Evolutionary conservation across 1,284 basidiomycete genomes (phyloP), one percentile per base, ranked within the genome.

Genomic region (Microbotryum saponariae): DNA sequence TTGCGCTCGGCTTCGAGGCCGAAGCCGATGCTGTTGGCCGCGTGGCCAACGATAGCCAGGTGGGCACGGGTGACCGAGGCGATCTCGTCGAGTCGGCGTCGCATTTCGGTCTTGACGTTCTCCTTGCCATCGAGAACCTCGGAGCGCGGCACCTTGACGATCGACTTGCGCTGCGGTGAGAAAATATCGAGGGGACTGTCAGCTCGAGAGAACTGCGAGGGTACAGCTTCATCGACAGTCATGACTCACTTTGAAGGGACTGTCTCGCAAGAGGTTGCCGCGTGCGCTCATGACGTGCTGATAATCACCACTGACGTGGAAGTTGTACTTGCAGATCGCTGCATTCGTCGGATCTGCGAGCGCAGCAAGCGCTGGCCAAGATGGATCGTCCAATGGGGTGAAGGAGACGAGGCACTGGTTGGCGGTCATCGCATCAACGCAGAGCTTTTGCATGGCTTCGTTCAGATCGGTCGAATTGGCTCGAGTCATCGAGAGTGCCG

Each of bases 1-100:
- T 89, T 86, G 60, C 91, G 82, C 75, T 97, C 92, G 1, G 90
- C 89, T 79, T 97, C 93, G 45, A 97, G 82, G 4, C 92, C 91
- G 21, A 86, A 69, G 10, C 70, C 69, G 52, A 71, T 69, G 20
- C 63, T 60, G 25, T 64, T 70, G 21, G 56, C 61, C 6, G 64
- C 75, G n/a, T 74, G 70, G 55, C 76, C 78, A 47, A 77, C 72
- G 67, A 97, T 89, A 18, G 90, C 85, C 68, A 98, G 90, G 75
- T 89, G 86, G 8, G 92, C 90, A 61, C 84, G 80, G 9, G 91
- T 93, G 72, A 88, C 85, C 1, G 85, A 84, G 27, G 91, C 91
- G 71, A 97, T 91, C 72, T 93, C 90, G 73, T 97, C 93, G 31
- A 98, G 83, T 64, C 87, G 85, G 61, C 83, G 83, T 59, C 88